These are phyloP conservation scores for Paramecium primaurelia DNA, from an alignment of 73 alveolate genomes.

Conservation along the genomic window DNA sequence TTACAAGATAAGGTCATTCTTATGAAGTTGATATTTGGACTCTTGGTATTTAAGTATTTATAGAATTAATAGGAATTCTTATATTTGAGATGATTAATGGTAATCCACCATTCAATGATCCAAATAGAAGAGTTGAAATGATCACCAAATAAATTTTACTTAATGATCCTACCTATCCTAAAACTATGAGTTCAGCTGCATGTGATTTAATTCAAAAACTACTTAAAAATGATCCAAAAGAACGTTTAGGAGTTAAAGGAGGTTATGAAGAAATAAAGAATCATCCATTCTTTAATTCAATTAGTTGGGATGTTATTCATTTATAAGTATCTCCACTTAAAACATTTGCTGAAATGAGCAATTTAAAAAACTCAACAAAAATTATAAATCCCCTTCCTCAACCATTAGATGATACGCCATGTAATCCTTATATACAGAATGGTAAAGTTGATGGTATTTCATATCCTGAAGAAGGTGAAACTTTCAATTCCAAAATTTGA, in stretches of 20 bases:
- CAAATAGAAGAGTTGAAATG: background rate
- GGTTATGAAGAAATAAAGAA: conserved; percentile 34
- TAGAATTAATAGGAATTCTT: background rate
- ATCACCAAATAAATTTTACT: background rate
- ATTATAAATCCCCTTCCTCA: background rate
- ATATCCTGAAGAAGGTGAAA: background rate
- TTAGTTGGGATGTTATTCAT: conserved; percentile 27
- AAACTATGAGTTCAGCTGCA: background rate
- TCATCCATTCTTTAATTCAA: conserved; percentile 32
- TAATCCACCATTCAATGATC: conserved; percentile 60
- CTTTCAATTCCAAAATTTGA: conserved; percentile 8
- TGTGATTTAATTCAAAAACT: background rate
- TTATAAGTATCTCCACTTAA: background rate
- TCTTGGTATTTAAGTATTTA: background rate
- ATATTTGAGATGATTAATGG: conserved; percentile 61
- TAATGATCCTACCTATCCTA: background rate
- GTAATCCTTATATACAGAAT: background rate
- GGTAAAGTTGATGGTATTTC: background rate
- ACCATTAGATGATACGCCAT: background rate
- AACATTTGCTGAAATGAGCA: background rate
- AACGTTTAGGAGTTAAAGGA: conserved; percentile 17
- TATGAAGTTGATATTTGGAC: conserved; percentile 58
- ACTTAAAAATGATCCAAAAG: conserved; percentile 15
- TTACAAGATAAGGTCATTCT: conserved; percentile 59
- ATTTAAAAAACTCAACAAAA: background rate